phyloP scores from a whole-genome alignment of 257 asterid species.

The Lycium barbarum region DNA sequence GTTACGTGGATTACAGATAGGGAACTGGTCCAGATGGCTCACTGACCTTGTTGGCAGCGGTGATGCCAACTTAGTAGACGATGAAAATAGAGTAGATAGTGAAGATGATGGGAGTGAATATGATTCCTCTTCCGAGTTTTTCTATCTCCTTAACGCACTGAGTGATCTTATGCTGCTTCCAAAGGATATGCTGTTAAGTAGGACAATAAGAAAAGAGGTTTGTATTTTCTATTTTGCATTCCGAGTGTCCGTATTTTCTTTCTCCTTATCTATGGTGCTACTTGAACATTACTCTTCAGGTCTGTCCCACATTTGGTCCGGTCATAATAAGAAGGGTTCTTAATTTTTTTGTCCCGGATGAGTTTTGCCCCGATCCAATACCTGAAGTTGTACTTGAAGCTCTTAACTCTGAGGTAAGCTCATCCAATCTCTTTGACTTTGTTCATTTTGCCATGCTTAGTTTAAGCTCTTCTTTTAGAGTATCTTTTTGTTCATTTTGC shows the following conservation, averaged over 20 bases:
- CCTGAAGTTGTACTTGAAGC: constrained; percentile 67
- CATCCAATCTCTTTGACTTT: background rate
- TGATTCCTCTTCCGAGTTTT: constrained; percentile 64
- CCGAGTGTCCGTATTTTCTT: background rate
- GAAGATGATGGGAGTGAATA: constrained; percentile 42
- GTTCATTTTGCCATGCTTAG: background rate
- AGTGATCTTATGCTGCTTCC: constrained; percentile 98
- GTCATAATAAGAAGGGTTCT: constrained; percentile 70
- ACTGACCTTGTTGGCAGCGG: constrained; percentile 71
- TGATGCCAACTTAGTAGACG: constrained; percentile 52
- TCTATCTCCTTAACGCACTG: constrained; percentile 72
- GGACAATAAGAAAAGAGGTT: constrained; percentile 79
- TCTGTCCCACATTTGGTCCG: constrained; percentile 82
- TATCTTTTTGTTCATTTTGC: background rate
- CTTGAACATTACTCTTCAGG: constrained; percentile 49
- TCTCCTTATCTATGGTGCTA: background rate
- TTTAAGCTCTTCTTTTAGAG: background rate
- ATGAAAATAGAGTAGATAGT: constrained; percentile 16
- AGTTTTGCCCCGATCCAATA: constrained; percentile 81
- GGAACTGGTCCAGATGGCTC: constrained; percentile 92
- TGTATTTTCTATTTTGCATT: background rate
- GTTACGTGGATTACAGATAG: constrained; percentile 59
- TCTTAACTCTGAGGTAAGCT: constrained; percentile 71
- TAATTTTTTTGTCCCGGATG: constrained; percentile 76
- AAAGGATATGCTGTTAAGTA: constrained; percentile 74